Conservation (phyloP, 2,329 filamentous ascomycete genomes). For the Aspergillus versicolor region DNA sequence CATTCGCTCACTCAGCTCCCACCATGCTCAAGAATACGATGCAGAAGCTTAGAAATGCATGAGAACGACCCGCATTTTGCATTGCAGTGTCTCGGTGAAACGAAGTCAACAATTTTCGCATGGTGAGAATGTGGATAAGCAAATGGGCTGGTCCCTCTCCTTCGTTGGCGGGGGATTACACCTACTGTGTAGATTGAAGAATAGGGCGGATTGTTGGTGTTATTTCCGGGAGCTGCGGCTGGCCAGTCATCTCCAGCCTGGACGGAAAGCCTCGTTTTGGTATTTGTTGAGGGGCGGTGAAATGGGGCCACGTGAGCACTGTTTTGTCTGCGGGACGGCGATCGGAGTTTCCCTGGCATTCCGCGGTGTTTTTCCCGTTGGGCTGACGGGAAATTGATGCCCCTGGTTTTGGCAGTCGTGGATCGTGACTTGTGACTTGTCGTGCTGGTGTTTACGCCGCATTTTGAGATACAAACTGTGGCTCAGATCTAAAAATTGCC, state of each 20-base stretch:
- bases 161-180: slow-evolving; percentile 3
- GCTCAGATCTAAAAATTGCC: neutral
- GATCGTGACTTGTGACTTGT: neutral
- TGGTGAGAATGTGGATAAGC: neutral
- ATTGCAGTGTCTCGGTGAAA: neutral
- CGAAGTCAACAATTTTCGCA: neutral
- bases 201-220: neutral
- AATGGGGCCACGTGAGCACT: slow-evolving; percentile 13
- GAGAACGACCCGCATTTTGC: neutral
- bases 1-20: neutral
- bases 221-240: neutral
- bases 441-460: neutral
- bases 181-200: slow-evolving; percentile 10
- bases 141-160: slow-evolving; percentile 2
- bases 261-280: neutral
- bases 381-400: neutral
- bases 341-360: slow-evolving; percentile 15
- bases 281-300: slow-evolving; percentile 22
- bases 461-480: neutral
- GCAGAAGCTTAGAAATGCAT: neutral
- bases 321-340: neutral
- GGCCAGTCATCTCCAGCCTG: neutral
- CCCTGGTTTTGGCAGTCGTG: neutral
- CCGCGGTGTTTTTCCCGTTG: neutral
- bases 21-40: slow-evolving; percentile 5